Percentiles rank a stretch among this genome's conserved stretches.
Conservation (phyloP, 176 grass and related monocot genomes). For the Sorghum bicolor region Sorghum_bicolor_NCBIv3 NC_012873.2:3532501-3533000, state of each 20-base stretch:
- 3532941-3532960: slow-evolving; percentile 20
- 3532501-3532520: not conserved
- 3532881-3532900: not conserved
- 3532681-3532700: slow-evolving; percentile 6
- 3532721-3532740: slow-evolving; percentile 3
- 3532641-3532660: not conserved
- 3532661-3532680: not conserved
- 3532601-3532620: not conserved
- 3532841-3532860: slow-evolving; percentile 58
- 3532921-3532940: slow-evolving; percentile 27
- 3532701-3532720: slow-evolving; percentile 27
- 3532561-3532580: not conserved
- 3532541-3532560: not conserved
- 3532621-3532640: not conserved
- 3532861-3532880: slow-evolving; percentile 25
- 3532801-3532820: slow-evolving; percentile 3
- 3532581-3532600: slow-evolving; percentile 3
- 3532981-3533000: slow-evolving; percentile 31
- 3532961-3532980: slow-evolving; percentile 9
- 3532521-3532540: not conserved
- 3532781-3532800: slow-evolving; percentile 32
- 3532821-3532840: slow-evolving; percentile 31
- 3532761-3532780: slow-evolving; percentile 38
- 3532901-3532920: too few species aligned
- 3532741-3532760: slow-evolving; percentile 26